Evolutionary conservation across 805 yeast species (phyloP), one percentile per base, ranked within the genome.

Genomic region (Teunomyces aglyptinius): DNA sequence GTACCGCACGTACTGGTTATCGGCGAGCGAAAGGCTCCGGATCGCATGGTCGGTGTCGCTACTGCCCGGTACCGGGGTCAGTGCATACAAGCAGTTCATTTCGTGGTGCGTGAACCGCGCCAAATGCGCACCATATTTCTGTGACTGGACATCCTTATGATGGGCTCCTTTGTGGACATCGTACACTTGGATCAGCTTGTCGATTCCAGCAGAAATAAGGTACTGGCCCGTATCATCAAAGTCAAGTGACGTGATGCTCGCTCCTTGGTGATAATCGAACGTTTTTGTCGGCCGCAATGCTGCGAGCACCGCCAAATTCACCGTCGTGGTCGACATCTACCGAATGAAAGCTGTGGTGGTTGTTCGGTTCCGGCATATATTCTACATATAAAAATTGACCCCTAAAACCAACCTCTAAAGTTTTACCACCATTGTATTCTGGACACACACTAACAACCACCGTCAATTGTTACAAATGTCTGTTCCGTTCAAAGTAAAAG

Each of bases 71-170:
- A 58, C 45, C 6, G 75, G 75, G 0, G 98, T 89, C 4, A 96
- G 86, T 1, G 95, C 90, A 60, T 86, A 88, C 12, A 92, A 73
- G 57, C 94, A 85, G 55, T 83, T 82, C 47, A 78, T 75, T 38
- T 82, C 83, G 36, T 78, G 76, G 58, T 86, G 95, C 1, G 96
- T 83, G 63, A 94, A 94, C 39, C 82, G 75, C 2, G 96, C 97
- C 32, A 88, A 67, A 58, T 89, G 90, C 47, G 90, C 87, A 1
- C 99, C 99, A 57, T 94, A 94, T 60, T 94, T 94, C 67, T 90
- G 91, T 24, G 94, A 84, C 49, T 80, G 84, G 6, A 88, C 77
- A 3, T 89, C 80, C 55, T 84, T 86, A 38, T 76, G 57, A 51
- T 82, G 86, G 45, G 77, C 73, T 5, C 97, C 97, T 49, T 77